Base-by-base conservation (phyloP, 1,139 yeast species). In the Meyerozyma carpophila region DNA sequence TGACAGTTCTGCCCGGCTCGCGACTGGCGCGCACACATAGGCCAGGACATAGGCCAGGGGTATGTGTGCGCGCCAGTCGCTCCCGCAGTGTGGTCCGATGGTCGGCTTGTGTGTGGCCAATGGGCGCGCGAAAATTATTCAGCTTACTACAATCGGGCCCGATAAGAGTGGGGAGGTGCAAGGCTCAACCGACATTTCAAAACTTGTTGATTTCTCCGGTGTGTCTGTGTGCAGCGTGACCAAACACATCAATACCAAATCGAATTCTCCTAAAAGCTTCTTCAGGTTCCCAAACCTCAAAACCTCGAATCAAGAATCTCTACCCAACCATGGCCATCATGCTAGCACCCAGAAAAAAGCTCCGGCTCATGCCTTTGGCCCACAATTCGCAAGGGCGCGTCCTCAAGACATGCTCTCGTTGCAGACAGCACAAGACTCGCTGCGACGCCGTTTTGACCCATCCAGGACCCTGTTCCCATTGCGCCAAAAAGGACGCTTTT, bases 381-480 rank as follows among this genome's bases (percentile, higher is more conserved):
- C 37, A 18, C 3, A 34, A 34, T 8, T 21, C 37, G 10, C 34
- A 31, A 13, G 37, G 26, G 5, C 25, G 37, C 2, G n/a, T 34
- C n/a, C 65, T 82, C 46, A 79, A 80, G 51, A 76, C 85, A 10
- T 82, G 89, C 56, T 67, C 75, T 4, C 63, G 84, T 37, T 82
- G 89, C 58, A 69, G 88, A 39, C 77, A 76, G 53, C 84, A 81
- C 52, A 82, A 82, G 58, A 81, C 82, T 21, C 78, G 74, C 51
- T 82, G 88, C 60, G 83, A 82, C 55, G 84, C 84, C 10, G 53
- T 61, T 8, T 53, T 56, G 18, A 73, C 78, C 21, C 62, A 68
- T 38, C 87, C 88, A 2, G 55, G 61, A 26, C 77, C 85, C 0
- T 82, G 89, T 55, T 59, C 82, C 4, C 73, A 77, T 26, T 82